Evolutionary conservation across 306 rosid species (phyloP).

Genomic region (Oemleria cerasiformis): DNA sequence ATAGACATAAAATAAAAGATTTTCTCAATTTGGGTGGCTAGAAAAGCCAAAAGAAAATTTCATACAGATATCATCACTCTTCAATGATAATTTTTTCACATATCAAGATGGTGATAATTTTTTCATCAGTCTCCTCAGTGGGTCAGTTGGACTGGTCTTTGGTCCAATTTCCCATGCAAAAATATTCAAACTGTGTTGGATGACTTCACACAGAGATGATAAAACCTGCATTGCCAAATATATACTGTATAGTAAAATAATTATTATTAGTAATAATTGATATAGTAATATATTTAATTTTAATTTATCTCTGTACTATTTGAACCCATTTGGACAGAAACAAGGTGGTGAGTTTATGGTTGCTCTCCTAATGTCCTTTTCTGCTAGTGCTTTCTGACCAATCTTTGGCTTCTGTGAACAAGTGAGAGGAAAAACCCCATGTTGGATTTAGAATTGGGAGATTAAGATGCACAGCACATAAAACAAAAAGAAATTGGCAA

Average conservation of each 20-base stretch:
- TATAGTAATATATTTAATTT: too few species aligned
- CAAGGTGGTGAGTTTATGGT: slow-evolving; percentile 11
- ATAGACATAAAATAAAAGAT: background rate
- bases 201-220: background rate
- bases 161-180: slow-evolving; percentile 44
- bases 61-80: background rate
- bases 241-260: background rate
- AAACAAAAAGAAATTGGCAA: slow-evolving; percentile 48
- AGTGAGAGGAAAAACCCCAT: slow-evolving; percentile 7
- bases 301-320: background rate
- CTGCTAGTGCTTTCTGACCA: slow-evolving; percentile 24
- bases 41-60: background rate
- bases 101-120: too few species aligned
- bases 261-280: too few species aligned
- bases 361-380: slow-evolving; percentile 24
- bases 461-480: slow-evolving; percentile 32
- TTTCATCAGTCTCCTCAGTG: background rate
- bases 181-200: slow-evolving; percentile 36
- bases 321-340: slow-evolving; percentile 21
- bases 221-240: slow-evolving; percentile 11
- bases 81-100: background rate
- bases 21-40: background rate
- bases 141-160: slow-evolving; percentile 40
- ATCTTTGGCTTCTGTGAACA: slow-evolving; percentile 36
- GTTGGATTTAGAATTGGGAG: slow-evolving; percentile 15